Conservation (phyloP, 257 asterid species). For the Henckelia pumila region DNA sequence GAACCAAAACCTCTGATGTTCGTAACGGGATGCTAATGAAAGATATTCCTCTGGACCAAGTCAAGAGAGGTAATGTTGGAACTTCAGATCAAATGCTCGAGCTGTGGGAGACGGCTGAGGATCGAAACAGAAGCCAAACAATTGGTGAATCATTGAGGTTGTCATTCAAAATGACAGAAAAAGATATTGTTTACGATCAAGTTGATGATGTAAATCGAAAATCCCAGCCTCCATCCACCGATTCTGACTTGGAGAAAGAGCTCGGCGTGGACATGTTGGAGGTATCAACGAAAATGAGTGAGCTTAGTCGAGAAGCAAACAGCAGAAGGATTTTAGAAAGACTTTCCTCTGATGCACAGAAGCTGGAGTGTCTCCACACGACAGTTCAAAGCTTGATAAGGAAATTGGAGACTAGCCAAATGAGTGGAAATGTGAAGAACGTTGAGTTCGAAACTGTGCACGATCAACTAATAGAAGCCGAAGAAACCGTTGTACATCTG, state of each 20-base stretch:
- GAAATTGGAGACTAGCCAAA: slow-evolving; percentile 50
- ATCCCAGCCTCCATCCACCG: slow-evolving; percentile 49
- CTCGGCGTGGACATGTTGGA: slow-evolving; percentile 61
- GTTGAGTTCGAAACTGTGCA: slow-evolving; percentile 51
- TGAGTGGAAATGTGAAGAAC: slow-evolving; percentile 42
- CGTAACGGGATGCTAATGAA: slow-evolving; percentile 57
- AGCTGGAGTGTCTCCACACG: slow-evolving; percentile 51
- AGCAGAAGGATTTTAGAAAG: slow-evolving; percentile 54
- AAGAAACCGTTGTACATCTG: slow-evolving; percentile 54
- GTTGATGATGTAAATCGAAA: slow-evolving; percentile 35
- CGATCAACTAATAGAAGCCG: slow-evolving; percentile 72
- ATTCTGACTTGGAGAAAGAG: slow-evolving; percentile 71
- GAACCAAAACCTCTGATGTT: slow-evolving; percentile 41
- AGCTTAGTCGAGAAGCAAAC: slow-evolving; percentile 39
- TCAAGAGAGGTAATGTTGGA: slow-evolving; percentile 40
- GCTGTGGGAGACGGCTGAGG: slow-evolving; percentile 75
- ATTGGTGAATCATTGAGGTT: slow-evolving; percentile 43
- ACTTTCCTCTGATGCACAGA: slow-evolving; percentile 62
- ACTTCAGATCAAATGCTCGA: slow-evolving; percentile 77
- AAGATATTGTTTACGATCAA: slow-evolving; percentile 44
- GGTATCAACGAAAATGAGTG: slow-evolving; percentile 33
- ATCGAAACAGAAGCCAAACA: slow-evolving; percentile 33
- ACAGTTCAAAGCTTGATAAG: slow-evolving; percentile 47
- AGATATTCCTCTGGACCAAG: slow-evolving; percentile 88
- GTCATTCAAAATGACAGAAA: slow-evolving; percentile 39